Percentiles rank a stretch among this genome's conserved stretches.
Conservation (phyloP, 345 rosid genomes). For the Syzygium oleosum region DNA sequence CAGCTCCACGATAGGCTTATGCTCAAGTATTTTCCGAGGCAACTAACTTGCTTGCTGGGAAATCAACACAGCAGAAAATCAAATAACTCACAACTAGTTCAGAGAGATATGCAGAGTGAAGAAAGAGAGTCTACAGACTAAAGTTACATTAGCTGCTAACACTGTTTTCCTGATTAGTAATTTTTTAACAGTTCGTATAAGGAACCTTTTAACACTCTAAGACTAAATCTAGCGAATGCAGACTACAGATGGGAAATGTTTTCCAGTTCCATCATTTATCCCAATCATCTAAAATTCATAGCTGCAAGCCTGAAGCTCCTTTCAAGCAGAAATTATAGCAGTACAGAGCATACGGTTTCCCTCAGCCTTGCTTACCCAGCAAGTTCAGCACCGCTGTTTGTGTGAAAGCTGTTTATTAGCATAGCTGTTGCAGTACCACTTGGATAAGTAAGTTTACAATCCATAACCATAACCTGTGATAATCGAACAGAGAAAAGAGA, state of each 20-base stretch:
- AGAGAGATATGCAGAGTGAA: neutral
- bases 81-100: neutral
- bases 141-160: neutral
- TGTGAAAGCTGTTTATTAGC: slow-evolving; percentile 93
- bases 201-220: neutral
- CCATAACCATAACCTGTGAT: slow-evolving; percentile 78
- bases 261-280: neutral
- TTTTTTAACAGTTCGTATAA: neutral
- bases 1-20: slow-evolving; percentile 89
- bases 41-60: slow-evolving; percentile 75
- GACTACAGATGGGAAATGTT: neutral
- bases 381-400: slow-evolving; percentile 83
- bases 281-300: neutral
- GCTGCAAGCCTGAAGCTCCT: neutral
- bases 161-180: neutral
- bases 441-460: slow-evolving; percentile 89
- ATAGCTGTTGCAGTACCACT: slow-evolving; percentile 95
- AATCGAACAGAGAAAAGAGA: neutral
- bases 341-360: neutral
- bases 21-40: slow-evolving; percentile 88
- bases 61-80: neutral
- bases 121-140: neutral
- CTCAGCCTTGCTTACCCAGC: slow-evolving; percentile 45
- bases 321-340: neutral
- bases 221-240: neutral